A percentile compares a stretch with the other conserved stretches of the same genome.
phyloP scores from a whole-genome alignment of 2,329 filamentous ascomycete species.

The Fusarium zealandicum region DNA sequence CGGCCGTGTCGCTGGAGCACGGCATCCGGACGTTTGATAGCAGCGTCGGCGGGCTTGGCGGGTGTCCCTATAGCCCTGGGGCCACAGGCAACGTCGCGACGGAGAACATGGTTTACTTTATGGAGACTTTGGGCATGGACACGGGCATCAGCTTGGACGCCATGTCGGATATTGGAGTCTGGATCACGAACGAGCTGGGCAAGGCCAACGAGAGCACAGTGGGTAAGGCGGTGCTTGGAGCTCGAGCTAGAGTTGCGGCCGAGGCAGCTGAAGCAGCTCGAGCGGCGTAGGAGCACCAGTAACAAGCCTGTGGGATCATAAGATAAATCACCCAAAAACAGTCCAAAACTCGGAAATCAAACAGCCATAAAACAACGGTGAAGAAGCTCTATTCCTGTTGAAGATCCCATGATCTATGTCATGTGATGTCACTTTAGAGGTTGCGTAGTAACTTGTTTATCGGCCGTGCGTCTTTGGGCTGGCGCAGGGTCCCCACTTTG shows the following conservation, averaged over 20 bases:
- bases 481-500: conserved; percentile 46
- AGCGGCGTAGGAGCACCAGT: not conserved
- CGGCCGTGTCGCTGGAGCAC: conserved; percentile 76
- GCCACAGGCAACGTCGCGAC: conserved; percentile 88
- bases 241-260: conserved; percentile 46
- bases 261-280: conserved; percentile 33
- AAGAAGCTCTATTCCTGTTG: not conserved
- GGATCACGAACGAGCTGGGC: conserved; percentile 72
- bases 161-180: conserved; percentile 72
- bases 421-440: conserved; percentile 49
- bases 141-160: conserved; percentile 76
- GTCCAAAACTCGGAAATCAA: not conserved
- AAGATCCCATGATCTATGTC: conserved; percentile 39
- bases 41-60: conserved; percentile 81
- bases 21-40: conserved; percentile 82
- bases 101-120: conserved; percentile 82
- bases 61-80: conserved; percentile 84
- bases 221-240: conserved; percentile 69
- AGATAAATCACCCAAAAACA: not conserved
- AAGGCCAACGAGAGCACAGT: conserved; percentile 70
- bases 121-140: conserved; percentile 75
- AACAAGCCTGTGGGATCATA: not conserved
- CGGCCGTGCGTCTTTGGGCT: conserved; percentile 40
- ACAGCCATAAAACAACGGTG: not conserved
- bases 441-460: conserved; percentile 26